Conservation (phyloP, 208 protist species). For the Trypanosoma congolense region DNA sequence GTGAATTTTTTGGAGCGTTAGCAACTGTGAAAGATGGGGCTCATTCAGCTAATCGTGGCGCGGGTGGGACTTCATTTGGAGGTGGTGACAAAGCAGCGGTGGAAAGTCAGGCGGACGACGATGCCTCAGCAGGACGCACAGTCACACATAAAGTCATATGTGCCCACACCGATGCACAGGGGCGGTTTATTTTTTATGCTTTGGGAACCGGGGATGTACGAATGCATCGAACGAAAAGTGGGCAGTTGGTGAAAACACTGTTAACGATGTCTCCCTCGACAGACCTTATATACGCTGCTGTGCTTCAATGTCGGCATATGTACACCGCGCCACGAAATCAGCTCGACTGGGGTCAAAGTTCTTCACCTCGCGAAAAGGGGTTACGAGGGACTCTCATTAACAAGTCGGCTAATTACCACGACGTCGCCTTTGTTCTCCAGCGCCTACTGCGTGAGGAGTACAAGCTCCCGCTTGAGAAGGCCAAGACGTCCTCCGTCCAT, state of each 20-base stretch:
- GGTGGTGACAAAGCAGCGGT: background rate
- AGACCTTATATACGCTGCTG: constrained; percentile 56
- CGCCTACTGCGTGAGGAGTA: constrained; percentile 26
- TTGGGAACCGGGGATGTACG: constrained; percentile 68
- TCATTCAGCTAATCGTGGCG: background rate
- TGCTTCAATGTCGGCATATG: constrained; percentile 48
- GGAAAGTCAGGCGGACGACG: constrained; percentile 1
- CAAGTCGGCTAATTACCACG: constrained; percentile 26
- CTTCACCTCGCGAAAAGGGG: constrained; percentile 1
- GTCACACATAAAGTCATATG: constrained; percentile 41
- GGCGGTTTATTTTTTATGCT: constrained; percentile 66
- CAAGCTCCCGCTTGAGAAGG: constrained; percentile 9
- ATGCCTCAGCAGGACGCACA: constrained; percentile 4
- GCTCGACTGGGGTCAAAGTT: background rate
- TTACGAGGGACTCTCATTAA: background rate
- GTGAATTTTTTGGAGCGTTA: background rate
- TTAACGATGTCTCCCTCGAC: constrained; percentile 53
- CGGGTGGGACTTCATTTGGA: background rate
- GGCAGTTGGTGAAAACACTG: constrained; percentile 68
- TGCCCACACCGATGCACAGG: constrained; percentile 40
- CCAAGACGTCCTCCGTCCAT: constrained; percentile 33
- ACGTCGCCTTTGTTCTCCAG: constrained; percentile 51
- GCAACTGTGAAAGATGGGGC: background rate
- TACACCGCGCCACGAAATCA: constrained; percentile 16
- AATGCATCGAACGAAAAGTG: constrained; percentile 64